Base-by-base conservation (phyloP, 1,284 basidiomycete genomes). In the Trichosporon ovoides region DNA sequence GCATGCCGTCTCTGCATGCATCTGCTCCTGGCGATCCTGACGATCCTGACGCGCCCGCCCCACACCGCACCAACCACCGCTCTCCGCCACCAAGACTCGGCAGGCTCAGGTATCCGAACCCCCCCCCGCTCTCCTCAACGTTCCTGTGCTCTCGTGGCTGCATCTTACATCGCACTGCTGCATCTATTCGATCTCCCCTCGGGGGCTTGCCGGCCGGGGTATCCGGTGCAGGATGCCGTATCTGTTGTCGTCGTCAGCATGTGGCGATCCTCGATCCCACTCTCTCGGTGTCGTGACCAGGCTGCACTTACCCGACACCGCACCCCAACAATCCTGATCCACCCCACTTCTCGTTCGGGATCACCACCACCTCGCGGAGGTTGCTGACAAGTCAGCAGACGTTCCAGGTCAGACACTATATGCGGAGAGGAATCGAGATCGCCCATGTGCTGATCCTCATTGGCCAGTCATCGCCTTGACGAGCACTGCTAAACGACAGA, bases 281-380 rank as follows among this genome's bases (percentile, higher is more conserved):
- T 43, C 20, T 24, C 22, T 22, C 22, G 38, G 19, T 19, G 20
- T 24, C 38, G 28, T 31, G 24, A 28, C 16, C 16, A 10, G 22
- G 14, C 43, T 48, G 22, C 43, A 22, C 76, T 66, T 70, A 91
- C 88, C 91, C 93, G 60, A 96, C 94, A 31, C 95, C 88, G 68
- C 93, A 96, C 51, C 93, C 93, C 18, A 97, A 80, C 31, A 97
- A 81, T 0, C 93, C 93, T 71, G 94, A 91, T 10, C 93, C 93
- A 49, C 92, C 93, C 93, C 93, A 97, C 66, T 94, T 89, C 57
- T 91, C 83, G 73, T 96, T 97, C 10, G 93, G 93, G 43, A 96
- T 89, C 31, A 95, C 77, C 20, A 95, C 89, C 10, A 94, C 91
- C 73, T 95, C 91, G 65, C 91, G 83, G 52, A 94, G 83, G 53